phyloP scores from a whole-genome alignment of 768 basidiomycete species.

The Phylloporus sp. region DNA sequence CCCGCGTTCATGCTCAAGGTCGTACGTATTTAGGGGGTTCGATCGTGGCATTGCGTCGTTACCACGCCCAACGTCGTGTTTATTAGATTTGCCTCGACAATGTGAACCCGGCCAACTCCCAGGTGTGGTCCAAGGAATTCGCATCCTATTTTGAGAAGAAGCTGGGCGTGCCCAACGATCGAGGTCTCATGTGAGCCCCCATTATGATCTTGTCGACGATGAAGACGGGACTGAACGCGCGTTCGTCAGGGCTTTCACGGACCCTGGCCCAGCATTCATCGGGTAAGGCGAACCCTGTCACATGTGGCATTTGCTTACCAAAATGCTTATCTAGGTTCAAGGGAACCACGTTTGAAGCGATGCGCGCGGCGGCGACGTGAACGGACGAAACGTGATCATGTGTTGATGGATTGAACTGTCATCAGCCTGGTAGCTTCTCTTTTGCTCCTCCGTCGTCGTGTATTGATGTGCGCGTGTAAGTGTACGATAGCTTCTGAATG shows the following conservation, averaged over 20 bases:
- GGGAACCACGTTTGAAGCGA: slow-evolving; percentile 13
- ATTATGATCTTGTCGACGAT: background rate
- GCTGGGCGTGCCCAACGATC: slow-evolving; percentile 43
- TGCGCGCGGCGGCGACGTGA: background rate
- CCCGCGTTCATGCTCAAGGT: slow-evolving; percentile 57
- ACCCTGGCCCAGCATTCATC: slow-evolving; percentile 23
- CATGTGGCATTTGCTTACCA: background rate
- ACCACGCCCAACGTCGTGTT: too few relatives aligned
- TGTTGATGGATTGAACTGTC: background rate
- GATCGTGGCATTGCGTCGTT: too few relatives aligned
- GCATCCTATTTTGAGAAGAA: slow-evolving; percentile 52
- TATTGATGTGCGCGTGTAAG: background rate
- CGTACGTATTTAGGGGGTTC: slow-evolving; percentile 45
- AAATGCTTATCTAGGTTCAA: slow-evolving; percentile 4
- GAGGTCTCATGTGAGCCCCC: slow-evolving; percentile 59
- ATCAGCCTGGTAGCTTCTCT: background rate
- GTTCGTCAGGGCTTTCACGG: slow-evolving; percentile 20
- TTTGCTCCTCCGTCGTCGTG: too few relatives aligned
- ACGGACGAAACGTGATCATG: background rate
- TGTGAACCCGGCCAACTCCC: slow-evolving; percentile 42
- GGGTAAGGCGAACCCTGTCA: slow-evolving; percentile 14
- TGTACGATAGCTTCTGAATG: background rate
- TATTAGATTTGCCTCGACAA: slow-evolving; percentile 54
- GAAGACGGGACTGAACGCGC: background rate
- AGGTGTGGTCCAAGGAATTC: slow-evolving; percentile 50